phyloP scores from a whole-genome alignment of 108 stramenopile species.

The Cyclotella kingstonii region DNA sequence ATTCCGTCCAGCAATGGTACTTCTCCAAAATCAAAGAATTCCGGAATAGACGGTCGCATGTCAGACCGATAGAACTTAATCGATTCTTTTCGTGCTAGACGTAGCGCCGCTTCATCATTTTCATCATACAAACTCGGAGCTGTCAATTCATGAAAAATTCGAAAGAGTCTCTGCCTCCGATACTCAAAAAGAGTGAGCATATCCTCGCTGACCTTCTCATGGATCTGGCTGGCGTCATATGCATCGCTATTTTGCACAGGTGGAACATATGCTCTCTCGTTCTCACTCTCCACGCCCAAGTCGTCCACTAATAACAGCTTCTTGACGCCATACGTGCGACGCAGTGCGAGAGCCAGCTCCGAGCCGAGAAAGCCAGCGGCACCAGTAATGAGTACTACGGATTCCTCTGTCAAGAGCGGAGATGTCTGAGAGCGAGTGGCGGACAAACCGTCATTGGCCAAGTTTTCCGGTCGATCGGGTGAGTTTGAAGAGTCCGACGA shows the following conservation, averaged over 20 bases:
- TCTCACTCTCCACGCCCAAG: slow-evolving; percentile 29
- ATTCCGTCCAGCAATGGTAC: slow-evolving; percentile 76
- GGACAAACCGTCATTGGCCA: background rate
- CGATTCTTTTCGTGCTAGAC: slow-evolving; percentile 18
- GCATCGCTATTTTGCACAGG: background rate
- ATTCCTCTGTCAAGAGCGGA: slow-evolving; percentile 25
- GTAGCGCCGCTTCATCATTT: slow-evolving; percentile 18
- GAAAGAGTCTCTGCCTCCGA: slow-evolving; percentile 74
- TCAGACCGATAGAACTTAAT: slow-evolving; percentile 68
- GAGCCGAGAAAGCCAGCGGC: slow-evolving; percentile 83
- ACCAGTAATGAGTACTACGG: slow-evolving; percentile 80
- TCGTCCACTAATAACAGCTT: slow-evolving; percentile 65
- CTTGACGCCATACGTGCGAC: slow-evolving; percentile 64
- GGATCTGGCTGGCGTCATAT: slow-evolving; percentile 3
- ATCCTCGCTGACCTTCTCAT: slow-evolving; percentile 43
- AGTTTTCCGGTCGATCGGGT: background rate
- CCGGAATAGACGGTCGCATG: slow-evolving; percentile 81
- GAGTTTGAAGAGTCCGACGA: background rate
- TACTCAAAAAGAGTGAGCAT: slow-evolving; percentile 68
- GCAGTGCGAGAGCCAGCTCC: slow-evolving; percentile 72
- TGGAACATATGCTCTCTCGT: slow-evolving; percentile 19
- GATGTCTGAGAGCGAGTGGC: background rate
- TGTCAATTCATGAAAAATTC: slow-evolving; percentile 57
- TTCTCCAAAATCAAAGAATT: slow-evolving; percentile 78
- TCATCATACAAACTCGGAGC: background rate